Evolutionary conservation across 108 stramenopile species (phyloP), one percentile per base, ranked within the genome.

Genomic region (Nitzschia palea): DNA sequence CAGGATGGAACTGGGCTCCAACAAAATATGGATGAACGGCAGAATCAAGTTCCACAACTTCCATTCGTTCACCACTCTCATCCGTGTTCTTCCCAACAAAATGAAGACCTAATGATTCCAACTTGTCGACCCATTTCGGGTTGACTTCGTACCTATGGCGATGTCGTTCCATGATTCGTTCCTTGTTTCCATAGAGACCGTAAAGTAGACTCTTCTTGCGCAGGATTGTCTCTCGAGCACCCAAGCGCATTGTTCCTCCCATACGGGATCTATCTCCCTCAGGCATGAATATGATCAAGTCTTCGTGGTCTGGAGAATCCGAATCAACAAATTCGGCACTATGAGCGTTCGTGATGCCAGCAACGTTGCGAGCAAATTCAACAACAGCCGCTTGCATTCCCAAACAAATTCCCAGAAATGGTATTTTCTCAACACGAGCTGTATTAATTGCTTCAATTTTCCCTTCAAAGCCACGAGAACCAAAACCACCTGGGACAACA

Each of bases 101-200:
- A 32, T 82, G 71, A 65, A 99, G 77, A 12, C 99, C 99, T 6
- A 79, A 80, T n/a, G 84, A 59, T 62, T 98, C 82, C 31, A 99
- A 75, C 14, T 53, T 74, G 33, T 78, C 70, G 20, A 98, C 96
- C 34, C 68, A 73, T 2, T 83, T 87, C 6, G 99, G 99, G 80
- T 99, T 98, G n/a, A 99, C 97, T 81, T 99, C 99, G 81, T 99
- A 98, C n/a, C 98, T 87, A 85, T 99, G 98, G 31, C 98, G 86
- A 72, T 99, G 98, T 17, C 98, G 84, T 74, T 99, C 98, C 53
- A 73, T 73, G 20, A 99, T 89, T 2, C 44, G 53, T 8, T 65
- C 65, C 47, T 48, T 48, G 33, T 51, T 71, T 14, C 73, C 70
- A 37, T 81, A 71, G 9, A 83, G 55, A 22, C 78, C 65, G 32